phyloP scores from a whole-genome alignment of 2,329 filamentous ascomycete species.

The Bipolaris sorokiniana region DNA sequence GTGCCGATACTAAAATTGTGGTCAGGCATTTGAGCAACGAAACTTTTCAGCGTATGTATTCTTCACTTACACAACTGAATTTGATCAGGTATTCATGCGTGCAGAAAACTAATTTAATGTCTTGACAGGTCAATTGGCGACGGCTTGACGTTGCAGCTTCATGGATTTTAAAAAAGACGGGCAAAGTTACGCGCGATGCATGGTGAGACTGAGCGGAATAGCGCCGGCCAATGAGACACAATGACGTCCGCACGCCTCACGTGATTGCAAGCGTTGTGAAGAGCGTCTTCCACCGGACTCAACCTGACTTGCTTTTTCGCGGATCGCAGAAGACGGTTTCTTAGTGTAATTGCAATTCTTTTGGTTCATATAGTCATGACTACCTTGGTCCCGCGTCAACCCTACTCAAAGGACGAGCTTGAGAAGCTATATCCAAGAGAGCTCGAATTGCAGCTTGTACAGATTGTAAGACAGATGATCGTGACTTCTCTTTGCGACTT shows the following conservation, averaged over 20 bases:
- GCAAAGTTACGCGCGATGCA: constrained; percentile 2
- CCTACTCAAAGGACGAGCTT: constrained; percentile 84
- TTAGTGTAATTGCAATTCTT: background rate
- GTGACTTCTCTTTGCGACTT: background rate
- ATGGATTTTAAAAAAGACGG: background rate
- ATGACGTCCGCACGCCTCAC: constrained; percentile 28
- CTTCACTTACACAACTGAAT: background rate
- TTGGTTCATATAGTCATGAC: constrained; percentile 65
- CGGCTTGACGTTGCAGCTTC: background rate
- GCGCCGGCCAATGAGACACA: constrained; percentile 15
- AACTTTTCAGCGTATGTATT: background rate
- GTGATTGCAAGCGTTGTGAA: constrained; percentile 19
- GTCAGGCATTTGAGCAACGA: constrained; percentile 4
- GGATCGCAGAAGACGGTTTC: background rate
- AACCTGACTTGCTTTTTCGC: background rate
- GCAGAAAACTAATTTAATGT: background rate
- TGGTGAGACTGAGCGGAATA: constrained; percentile 12
- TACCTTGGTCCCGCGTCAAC: constrained; percentile 72
- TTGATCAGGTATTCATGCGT: background rate
- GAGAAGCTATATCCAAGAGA: constrained; percentile 77
- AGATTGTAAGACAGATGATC: constrained; percentile 64
- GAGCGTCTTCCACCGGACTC: background rate
- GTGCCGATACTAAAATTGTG: constrained; percentile 3
- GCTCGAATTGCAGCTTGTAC: constrained; percentile 85
- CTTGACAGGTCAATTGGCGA: background rate